Evolutionary conservation across 306 rosid genomes (phyloP).

Genomic region (Mimosa pudica): DNA sequence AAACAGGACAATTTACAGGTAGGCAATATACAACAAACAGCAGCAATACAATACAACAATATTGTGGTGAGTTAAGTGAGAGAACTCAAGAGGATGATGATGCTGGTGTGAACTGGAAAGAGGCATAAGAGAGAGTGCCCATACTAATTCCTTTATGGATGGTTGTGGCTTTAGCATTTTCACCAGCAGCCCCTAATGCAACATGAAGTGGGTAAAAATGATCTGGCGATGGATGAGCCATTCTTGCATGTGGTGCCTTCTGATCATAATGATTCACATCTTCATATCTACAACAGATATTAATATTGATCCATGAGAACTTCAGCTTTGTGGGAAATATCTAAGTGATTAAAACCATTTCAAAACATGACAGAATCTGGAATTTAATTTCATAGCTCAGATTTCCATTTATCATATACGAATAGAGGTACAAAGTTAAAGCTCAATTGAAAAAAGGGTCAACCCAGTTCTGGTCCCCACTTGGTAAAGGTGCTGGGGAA

Average conservation of each 20-base stretch:
- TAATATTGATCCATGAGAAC: conserved; percentile 28
- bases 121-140: conserved; percentile 74
- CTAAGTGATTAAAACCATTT: neutral
- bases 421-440: neutral
- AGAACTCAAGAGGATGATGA: conserved; percentile 27
- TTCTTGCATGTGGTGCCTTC: conserved; percentile 73
- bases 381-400: conserved; percentile 1
- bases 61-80: neutral
- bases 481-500: too few species aligned
- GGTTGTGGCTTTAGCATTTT: conserved; percentile 54
- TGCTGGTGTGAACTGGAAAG: conserved; percentile 64
- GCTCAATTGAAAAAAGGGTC: too few species aligned
- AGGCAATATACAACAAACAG: conserved; percentile 7
- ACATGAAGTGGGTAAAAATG: conserved; percentile 81
- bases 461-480: too few species aligned
- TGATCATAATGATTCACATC: conserved; percentile 68
- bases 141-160: conserved; percentile 63
- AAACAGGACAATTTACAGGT: conserved; percentile 20
- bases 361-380: neutral
- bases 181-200: conserved; percentile 86
- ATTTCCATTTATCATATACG: conserved; percentile 20
- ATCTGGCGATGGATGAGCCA: conserved; percentile 83
- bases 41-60: neutral
- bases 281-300: conserved; percentile 52
- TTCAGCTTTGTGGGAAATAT: neutral